Evolutionary conservation across 768 basidiomycete species (phyloP), one percentile per base, ranked within the genome.

Genomic region (Ramaria sp.): DNA sequence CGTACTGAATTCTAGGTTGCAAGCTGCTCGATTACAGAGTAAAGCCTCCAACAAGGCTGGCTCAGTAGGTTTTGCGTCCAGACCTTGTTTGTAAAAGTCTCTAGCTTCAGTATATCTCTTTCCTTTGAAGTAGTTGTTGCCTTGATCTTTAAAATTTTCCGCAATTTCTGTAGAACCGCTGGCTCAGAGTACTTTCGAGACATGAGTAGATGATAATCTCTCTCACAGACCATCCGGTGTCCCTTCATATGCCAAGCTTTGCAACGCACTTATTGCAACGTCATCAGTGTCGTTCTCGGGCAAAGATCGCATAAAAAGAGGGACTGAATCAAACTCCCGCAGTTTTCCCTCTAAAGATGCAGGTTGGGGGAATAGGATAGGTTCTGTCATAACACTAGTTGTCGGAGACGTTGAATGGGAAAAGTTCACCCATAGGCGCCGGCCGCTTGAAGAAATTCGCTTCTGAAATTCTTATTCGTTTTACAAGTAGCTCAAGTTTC

Each of bases 141-240:
- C 96, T 65, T 95, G 90, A 51, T 90, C 82, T 67, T 96, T 97
- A 70, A 97, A 96, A 63, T 88, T 93, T 57, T 80, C 76, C 1
- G 95, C 91, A 59, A 91, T 73, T 66, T 98, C 96, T 95, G 59
- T 25, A 39, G 0, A 24, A 56, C 5, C 27, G 27, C 38, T 20
- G 28, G 36, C 13, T 39, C 5, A 25, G 27, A 30, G n/a, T 45
- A 34, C 32, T 32, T 41, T 41, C 20, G 1, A 41, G 20, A 12
- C 18, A 16, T n/a, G 39, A 2, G 16, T 22, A 16, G 47, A 48
- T 3, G 1, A 32, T 28, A 22, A 32, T 34, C 20, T 20, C n/a
- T 15, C 57, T 67, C 62, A 79, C 89, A 63, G 65, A 97, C 95
- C 94, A 72, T 97, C 88, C 51, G 92, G 85, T 15, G 90, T 88